Conservation (phyloP, 345 rosid genomes). For the Moricandia moricandioides region DNA sequence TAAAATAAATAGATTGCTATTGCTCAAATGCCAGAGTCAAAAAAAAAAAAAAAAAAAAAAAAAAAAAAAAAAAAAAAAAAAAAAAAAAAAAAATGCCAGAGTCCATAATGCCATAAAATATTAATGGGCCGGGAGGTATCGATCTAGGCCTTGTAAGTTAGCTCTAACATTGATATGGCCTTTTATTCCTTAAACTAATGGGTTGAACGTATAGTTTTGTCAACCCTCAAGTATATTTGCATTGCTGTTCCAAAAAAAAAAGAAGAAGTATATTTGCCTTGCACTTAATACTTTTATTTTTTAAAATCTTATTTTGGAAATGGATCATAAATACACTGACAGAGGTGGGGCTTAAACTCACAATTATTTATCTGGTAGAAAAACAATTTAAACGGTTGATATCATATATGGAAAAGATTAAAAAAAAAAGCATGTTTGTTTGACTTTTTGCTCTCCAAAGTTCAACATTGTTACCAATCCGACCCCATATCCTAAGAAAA, state of each 20-base stretch:
- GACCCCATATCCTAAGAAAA: constrained; percentile 25
- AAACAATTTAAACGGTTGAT: constrained; percentile 8
- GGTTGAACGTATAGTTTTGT: neutral
- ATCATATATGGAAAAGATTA: neutral
- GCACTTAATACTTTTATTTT: no score
- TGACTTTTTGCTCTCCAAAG: constrained; percentile 12
- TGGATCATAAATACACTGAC: constrained; percentile 19
- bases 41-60: no score
- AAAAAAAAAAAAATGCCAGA: no score
- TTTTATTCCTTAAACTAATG: neutral
- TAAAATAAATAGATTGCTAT: no score
- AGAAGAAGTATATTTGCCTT: no score
- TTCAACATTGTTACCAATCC: constrained; percentile 2
- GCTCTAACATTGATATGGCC: neutral
- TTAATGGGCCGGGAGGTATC: neutral
- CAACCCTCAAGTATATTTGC: no score
- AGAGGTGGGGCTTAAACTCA: constrained; percentile 12
- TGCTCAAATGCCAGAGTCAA: no score
- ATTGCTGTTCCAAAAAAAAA: no score
- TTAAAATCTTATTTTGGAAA: neutral
- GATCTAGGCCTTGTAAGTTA: neutral
- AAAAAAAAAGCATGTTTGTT: constrained; percentile 6
- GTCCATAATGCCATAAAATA: neutral
- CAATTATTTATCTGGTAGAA: constrained; percentile 1
- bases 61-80: no score